phyloP scores from a whole-genome alignment of 306 rosid species.

The Begonia peltatifolia region DNA sequence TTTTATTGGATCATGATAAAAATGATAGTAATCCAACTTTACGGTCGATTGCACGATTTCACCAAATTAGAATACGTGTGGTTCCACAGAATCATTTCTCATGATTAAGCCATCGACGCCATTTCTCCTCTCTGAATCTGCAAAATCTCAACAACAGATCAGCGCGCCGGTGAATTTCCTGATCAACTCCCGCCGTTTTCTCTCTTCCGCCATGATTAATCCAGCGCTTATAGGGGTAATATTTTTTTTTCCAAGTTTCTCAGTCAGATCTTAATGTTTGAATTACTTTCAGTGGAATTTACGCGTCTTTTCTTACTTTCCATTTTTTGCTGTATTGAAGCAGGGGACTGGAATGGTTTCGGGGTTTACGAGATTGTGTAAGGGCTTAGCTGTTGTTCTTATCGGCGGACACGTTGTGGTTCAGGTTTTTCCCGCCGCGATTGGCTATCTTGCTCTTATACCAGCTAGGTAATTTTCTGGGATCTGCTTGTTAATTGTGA shows the following conservation, averaged over 20 bases:
- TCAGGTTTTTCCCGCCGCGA: conserved; percentile 44
- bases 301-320: background rate
- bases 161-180: conserved; percentile 4
- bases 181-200: conserved; percentile 4
- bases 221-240: conserved; percentile 39
- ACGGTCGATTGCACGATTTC: too few relatives aligned
- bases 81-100: too few relatives aligned
- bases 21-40: too few relatives aligned
- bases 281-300: background rate
- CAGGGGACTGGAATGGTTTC: conserved; percentile 41
- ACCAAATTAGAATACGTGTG: too few relatives aligned
- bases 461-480: conserved; percentile 51
- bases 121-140: too few relatives aligned
- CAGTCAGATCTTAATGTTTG: conserved; percentile 11
- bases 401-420: conserved; percentile 53
- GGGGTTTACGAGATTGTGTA: conserved; percentile 72
- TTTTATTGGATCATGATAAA: too few relatives aligned
- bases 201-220: conserved; percentile 34
- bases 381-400: conserved; percentile 56
- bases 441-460: conserved; percentile 68
- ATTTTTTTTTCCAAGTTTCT: conserved; percentile 1
- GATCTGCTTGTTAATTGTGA: background rate
- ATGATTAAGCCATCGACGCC: too few relatives aligned
- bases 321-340: background rate
- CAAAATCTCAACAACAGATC: background rate